These are phyloP conservation scores for Poterioochromonas sp. DNA, from an alignment of 352 stramenopile genomes.

Conservation along the genomic window DNA sequence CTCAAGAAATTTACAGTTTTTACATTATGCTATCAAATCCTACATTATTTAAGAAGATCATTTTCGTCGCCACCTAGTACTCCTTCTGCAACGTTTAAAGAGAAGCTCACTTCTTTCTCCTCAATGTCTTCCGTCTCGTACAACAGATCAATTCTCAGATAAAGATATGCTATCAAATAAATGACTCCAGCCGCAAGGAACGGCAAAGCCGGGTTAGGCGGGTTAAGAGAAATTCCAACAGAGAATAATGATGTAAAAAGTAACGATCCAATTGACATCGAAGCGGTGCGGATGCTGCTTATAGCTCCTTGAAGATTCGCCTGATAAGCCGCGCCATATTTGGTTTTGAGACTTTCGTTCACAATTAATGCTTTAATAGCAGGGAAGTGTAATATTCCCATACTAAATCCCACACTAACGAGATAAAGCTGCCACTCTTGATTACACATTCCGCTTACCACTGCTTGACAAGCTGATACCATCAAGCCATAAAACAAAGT, in stretches of 20 bases:
- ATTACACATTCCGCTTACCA: not conserved
- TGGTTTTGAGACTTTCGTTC: not conserved
- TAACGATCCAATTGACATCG: not conserved
- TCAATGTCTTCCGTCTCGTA: no score
- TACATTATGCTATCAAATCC: no score
- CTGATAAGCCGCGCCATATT: not conserved
- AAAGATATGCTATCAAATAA: not conserved
- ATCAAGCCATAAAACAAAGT: not conserved
- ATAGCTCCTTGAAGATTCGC: conserved; percentile 25
- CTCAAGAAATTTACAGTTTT: no score
- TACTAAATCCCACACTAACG: not conserved
- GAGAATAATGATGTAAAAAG: conserved; percentile 12
- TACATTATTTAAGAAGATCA: no score
- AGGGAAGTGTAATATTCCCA: not conserved
- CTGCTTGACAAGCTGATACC: not conserved
- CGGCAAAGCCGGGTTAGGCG: not conserved
- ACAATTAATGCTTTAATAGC: conserved; percentile 25
- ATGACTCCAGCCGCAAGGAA: not conserved
- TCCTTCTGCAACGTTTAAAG: no score
- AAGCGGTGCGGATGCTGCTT: not conserved
- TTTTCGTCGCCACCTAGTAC: no score
- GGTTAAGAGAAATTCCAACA: not conserved
- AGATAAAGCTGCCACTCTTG: not conserved
- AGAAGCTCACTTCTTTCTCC: no score
- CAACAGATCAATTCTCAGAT: not conserved